Evolutionary conservation across 257 asterid genomes (phyloP), one percentile per base, ranked within the genome.

Genomic region (Solanum rostratum): DNA sequence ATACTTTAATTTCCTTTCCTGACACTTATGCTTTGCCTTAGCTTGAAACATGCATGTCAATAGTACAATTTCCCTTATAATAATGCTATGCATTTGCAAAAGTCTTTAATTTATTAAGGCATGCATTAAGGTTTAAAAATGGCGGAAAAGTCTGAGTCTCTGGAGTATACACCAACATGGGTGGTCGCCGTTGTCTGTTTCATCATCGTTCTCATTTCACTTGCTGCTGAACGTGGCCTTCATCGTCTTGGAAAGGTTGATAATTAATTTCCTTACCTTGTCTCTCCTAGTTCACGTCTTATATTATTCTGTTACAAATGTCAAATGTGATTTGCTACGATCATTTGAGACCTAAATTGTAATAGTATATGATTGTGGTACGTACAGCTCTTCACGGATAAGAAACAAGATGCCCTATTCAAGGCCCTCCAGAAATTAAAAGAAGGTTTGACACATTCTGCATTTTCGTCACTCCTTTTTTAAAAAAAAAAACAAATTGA

Each of bases 131-230:
- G 70, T 62, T 14, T 37, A 2, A 30, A 84, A 18, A 88, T 88
- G 92, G 90, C 87, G 3, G 93, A 79, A 59, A 91, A 81, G 79
- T 11, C 91, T 20, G 86, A 84, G 7, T 84, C 98, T 6, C 86
- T 95, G 5, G 97, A 88, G 88, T 87, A 91, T 85, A 95, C 98
- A 3, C 91, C 99, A 1, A 90, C 99, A 7, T 96, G 98, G 99
- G 96, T 92, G 5, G 87, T 96, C 2, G 94, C 99, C 8, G 86
- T 90, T 7, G 98, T 96, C 80, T 93, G 98, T 78, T 92, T 91
- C 27, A 65, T 89, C 87, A 95, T 96, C 11, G 97, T 96, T 68
- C 85, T 89, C 91, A 88, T 96, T 78, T 96, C 98, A 0, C 63
- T 92, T 63, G n/a, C 86, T 15, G 96, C 91, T 2, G 96, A 93